These are phyloP conservation scores for Alnus rubra DNA, from an alignment of 306 rosid species.

Conservation along the genomic window DNA sequence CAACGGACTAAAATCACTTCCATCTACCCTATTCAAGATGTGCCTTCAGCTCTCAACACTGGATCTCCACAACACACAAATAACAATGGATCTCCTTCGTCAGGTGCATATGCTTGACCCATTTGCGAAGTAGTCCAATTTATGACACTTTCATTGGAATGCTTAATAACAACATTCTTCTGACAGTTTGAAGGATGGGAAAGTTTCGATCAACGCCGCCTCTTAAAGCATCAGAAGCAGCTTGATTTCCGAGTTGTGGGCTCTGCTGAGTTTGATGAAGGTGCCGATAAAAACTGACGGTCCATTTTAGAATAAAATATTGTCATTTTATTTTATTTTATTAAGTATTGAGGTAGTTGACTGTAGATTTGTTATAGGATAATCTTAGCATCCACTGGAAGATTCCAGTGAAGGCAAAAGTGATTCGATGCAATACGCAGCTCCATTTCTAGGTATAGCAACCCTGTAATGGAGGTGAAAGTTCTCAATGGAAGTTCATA, in stretches of 20 bases:
- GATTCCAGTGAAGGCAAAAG: background rate
- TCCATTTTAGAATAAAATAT: background rate
- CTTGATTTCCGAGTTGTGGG: conserved; percentile 74
- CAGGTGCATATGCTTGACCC: conserved; percentile 46
- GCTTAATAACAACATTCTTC: background rate
- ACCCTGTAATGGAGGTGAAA: background rate
- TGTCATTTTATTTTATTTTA: background rate
- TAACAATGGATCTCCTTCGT: conserved; percentile 82
- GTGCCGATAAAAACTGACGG: conserved; percentile 76
- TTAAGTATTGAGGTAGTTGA: background rate
- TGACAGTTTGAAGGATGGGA: conserved; percentile 90
- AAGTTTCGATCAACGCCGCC: conserved; percentile 71
- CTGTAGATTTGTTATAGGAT: background rate
- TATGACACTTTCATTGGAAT: conserved; percentile 17
- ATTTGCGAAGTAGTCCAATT: conserved; percentile 5
- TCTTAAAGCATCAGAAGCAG: conserved; percentile 81
- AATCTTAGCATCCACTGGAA: background rate
- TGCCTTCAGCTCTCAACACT: conserved; percentile 73
- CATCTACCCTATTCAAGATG: conserved; percentile 66
- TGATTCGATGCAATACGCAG: background rate
- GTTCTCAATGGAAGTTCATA: background rate
- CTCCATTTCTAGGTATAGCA: background rate
- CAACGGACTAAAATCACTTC: conserved; percentile 77
- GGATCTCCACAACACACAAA: conserved; percentile 88
- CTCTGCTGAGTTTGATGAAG: conserved; percentile 83